phyloP scores from a whole-genome alignment of 2,329 filamentous ascomycete genomes.

The Aspergillus quadrilineatus region DNA sequence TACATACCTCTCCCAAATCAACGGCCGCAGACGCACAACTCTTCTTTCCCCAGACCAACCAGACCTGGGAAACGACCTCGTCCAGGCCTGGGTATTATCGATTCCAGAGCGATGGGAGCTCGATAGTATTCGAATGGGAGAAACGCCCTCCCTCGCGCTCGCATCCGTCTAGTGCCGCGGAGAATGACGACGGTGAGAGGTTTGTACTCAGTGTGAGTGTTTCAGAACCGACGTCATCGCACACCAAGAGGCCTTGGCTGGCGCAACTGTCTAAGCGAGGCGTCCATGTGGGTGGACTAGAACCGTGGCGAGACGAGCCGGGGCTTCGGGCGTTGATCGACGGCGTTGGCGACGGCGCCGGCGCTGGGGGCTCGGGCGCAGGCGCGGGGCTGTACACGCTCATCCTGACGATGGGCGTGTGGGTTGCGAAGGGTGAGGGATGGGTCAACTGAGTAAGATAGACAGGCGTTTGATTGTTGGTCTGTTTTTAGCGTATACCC shows the following conservation, averaged over 20 bases:
- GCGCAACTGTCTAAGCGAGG: constrained; percentile 21
- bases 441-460: constrained; percentile 22
- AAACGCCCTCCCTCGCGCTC: constrained; percentile 8
- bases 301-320: constrained; percentile 25
- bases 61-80: not conserved
- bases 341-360: constrained; percentile 15
- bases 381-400: constrained; percentile 29
- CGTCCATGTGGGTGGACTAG: constrained; percentile 27
- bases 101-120: not conserved
- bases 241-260: constrained; percentile 13
- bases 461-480: not conserved
- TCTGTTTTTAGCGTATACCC: not conserved
- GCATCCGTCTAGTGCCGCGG: not conserved
- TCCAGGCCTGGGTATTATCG: constrained; percentile 4
- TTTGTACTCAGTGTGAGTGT: constrained; percentile 12
- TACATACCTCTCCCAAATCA: constrained; percentile 9
- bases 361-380: not conserved
- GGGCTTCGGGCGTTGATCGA: constrained; percentile 15
- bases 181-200: constrained; percentile 1
- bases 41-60: constrained; percentile 1
- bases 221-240: not conserved
- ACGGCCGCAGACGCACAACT: constrained; percentile 1
- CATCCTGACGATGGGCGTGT: constrained; percentile 32
- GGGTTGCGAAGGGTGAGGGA: constrained; percentile 29
- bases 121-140: constrained; percentile 14